A percentile compares a stretch with the other conserved stretches of the same genome.
Conservation (phyloP, 352 stramenopile species). For the Blastocystis sp. region DNA sequence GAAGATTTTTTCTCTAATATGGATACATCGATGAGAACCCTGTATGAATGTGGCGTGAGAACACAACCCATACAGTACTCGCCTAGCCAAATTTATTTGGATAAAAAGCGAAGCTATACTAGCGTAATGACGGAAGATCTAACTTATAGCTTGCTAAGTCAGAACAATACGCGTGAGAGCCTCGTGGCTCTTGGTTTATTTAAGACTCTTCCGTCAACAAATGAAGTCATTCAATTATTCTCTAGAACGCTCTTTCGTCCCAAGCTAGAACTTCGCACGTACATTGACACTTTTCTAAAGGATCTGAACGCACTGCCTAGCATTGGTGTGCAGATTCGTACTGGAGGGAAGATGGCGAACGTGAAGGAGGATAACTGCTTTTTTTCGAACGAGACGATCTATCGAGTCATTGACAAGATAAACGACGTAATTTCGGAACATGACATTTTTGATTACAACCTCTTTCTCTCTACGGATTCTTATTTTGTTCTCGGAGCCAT, state of each 20-base stretch:
- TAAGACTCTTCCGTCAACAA: neutral
- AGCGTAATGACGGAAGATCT: neutral
- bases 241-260: neutral
- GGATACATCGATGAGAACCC: neutral
- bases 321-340: slow-evolving; percentile 26
- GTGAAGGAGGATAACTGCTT: neutral
- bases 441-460: neutral
- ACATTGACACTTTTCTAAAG: neutral
- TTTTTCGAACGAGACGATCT: neutral
- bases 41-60: neutral
- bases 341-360: neutral
- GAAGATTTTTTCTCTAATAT: neutral
- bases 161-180: neutral
- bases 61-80: neutral
- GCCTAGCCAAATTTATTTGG: neutral
- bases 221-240: neutral
- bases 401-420: neutral
- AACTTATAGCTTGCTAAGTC: neutral
- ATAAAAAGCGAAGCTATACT: neutral
- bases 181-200: neutral
- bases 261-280: neutral
- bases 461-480: slow-evolving; percentile 40
- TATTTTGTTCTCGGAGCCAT: neutral
- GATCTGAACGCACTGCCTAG: neutral
- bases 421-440: neutral